These are phyloP conservation scores for Monosporascus cannonballus DNA, from an alignment of 2,329 filamentous ascomycete genomes.

Conservation along the genomic window DNA sequence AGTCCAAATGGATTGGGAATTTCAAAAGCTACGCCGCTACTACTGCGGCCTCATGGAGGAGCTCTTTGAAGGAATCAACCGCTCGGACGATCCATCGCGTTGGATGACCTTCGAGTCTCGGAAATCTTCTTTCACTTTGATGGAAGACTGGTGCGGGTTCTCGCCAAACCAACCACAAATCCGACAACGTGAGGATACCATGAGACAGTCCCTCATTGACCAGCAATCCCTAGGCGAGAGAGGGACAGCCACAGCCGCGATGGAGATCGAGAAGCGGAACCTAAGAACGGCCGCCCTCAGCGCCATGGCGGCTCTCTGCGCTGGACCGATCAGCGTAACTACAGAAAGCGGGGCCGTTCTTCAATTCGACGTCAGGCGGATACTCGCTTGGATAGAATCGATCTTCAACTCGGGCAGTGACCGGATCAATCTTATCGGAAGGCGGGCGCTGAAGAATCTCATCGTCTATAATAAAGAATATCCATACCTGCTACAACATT, in stretches of 20 bases:
- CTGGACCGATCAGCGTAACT: slow-evolving; percentile 75
- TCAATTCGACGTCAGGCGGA: slow-evolving; percentile 85
- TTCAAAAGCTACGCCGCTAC: slow-evolving; percentile 83
- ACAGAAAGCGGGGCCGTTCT: slow-evolving; percentile 83
- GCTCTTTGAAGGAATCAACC: slow-evolving; percentile 84
- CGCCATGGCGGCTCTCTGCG: slow-evolving; percentile 91
- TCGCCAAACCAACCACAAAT: slow-evolving; percentile 86
- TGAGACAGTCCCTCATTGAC: slow-evolving; percentile 78
- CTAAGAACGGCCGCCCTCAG: slow-evolving; percentile 84
- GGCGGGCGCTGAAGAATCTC: slow-evolving; percentile 80
- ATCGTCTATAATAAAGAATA: slow-evolving; percentile 88
- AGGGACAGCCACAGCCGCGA: slow-evolving; percentile 75
- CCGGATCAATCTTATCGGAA: slow-evolving; percentile 83
- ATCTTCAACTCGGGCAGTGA: slow-evolving; percentile 93
- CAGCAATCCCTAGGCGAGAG: slow-evolving; percentile 71
- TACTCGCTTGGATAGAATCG: slow-evolving; percentile 91
- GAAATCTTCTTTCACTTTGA: slow-evolving; percentile 90
- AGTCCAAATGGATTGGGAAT: slow-evolving; percentile 91
- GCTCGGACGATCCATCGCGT: slow-evolving; percentile 73
- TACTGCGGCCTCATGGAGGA: slow-evolving; percentile 94
- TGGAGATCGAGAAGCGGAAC: slow-evolving; percentile 96
- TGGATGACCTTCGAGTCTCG: slow-evolving; percentile 98
- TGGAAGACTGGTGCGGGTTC: slow-evolving; percentile 99
- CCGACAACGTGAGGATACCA: slow-evolving; percentile 73
- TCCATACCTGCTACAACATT: slow-evolving; percentile 78